Evolutionary conservation across 1,139 yeast genomes (phyloP), one percentile per base, ranked within the genome.

Genomic region (Suhomyces guaymorum): DNA sequence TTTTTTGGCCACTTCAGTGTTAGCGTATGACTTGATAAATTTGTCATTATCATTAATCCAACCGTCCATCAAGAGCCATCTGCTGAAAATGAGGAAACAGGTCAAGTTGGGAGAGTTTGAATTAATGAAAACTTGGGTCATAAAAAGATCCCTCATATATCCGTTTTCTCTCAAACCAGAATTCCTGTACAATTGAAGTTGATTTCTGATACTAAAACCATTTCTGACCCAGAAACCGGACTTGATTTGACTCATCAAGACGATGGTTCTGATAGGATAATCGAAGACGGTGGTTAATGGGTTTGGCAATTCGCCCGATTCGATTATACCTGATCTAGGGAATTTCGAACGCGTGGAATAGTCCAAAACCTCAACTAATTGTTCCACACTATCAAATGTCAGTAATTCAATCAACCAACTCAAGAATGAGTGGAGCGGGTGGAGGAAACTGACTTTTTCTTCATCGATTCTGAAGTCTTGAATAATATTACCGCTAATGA

Each of bases 151-250:
- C 46, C 95, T 73, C 51, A 80, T 68, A 53, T 74, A 88, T 0
- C 96, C 95, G 44, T 79, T 77, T 46, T 92, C 97, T 35, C 97
- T 68, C 31, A 90, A 71, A 6, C 89, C 86, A n/a, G 89, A 76
- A 41, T 78, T 83, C 26, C 86, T 75, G 55, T 92, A 92, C 43
- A 89, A 79, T 47, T 81, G 83, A 46, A 85, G 71, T 52, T 92
- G 97, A 21, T 82, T 80, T 33, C 85, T 72, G 9, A 88, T 80
- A 28, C 92, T 82, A 42, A 78, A 74, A 1, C 76, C 72, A 55
- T 78, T 78, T 47, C 83, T 62, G 0, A 77, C 82, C 82, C 82
- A 77, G 37, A 70, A 68, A 0, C 82, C 82, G 0, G 77, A 66
- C 43, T 76, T 76, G 2, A 77, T 74, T 46, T 77, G 82, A 0